phyloP scores from a whole-genome alignment of 305 asterid species.

The Stenogyne calaminthoides region DNA sequence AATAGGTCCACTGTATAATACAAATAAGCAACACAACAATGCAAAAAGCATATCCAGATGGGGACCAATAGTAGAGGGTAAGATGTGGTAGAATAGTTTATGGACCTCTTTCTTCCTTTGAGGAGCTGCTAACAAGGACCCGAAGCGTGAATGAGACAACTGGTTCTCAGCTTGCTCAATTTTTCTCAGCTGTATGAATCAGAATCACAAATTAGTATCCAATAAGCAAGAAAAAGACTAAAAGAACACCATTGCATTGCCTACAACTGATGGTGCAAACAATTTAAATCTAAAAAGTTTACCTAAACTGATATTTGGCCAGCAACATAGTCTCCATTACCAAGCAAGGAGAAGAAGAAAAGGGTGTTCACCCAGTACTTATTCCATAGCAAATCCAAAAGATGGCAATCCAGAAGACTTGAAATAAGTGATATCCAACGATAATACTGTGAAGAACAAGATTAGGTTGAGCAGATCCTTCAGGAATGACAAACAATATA shows the following conservation, averaged over 20 bases:
- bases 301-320: slow-evolving; percentile 97
- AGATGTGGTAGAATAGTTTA: slow-evolving; percentile 21
- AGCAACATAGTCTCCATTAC: slow-evolving; percentile 96
- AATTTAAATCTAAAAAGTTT: slow-evolving; percentile 27
- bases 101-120: slow-evolving; percentile 91
- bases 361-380: slow-evolving; percentile 99
- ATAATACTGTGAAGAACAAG: slow-evolving; percentile 71
- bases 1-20: background rate
- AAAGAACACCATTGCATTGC: slow-evolving; percentile 9
- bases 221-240: slow-evolving; percentile 21
- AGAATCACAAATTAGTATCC: slow-evolving; percentile 23
- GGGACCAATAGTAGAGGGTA: background rate
- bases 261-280: slow-evolving; percentile 20
- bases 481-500: background rate
- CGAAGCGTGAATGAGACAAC: slow-evolving; percentile 82
- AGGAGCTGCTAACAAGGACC: slow-evolving; percentile 67
- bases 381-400: slow-evolving; percentile 94
- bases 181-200: slow-evolving; percentile 78
- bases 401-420: slow-evolving; percentile 89
- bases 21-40: background rate
- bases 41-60: background rate
- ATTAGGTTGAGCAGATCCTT: slow-evolving; percentile 4
- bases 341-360: slow-evolving; percentile 95
- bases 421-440: slow-evolving; percentile 92
- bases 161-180: slow-evolving; percentile 97